phyloP scores from a whole-genome alignment of 108 stramenopile species.

The Stephanodiscus triporus region DNA sequence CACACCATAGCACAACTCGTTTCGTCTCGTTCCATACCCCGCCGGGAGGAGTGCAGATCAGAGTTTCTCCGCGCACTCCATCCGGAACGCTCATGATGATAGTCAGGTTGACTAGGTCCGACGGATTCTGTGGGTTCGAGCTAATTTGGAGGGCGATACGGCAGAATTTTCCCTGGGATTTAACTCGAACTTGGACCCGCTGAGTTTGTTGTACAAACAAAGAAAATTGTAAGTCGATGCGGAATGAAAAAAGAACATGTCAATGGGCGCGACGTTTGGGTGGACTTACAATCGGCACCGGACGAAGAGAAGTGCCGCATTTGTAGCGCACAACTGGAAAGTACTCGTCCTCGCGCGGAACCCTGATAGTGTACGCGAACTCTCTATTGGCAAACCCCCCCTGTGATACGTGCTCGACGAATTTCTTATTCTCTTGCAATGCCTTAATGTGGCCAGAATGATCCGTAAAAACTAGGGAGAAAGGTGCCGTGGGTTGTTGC shows the following conservation, averaged over 20 bases:
- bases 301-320: constrained; percentile 70
- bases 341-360: constrained; percentile 77
- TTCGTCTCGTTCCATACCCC: constrained; percentile 86
- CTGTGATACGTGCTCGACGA: constrained; percentile 54
- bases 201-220: constrained; percentile 28
- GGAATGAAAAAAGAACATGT: not conserved
- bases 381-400: constrained; percentile 41
- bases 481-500: constrained; percentile 53
- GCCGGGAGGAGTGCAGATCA: constrained; percentile 80
- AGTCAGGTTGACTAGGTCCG: constrained; percentile 75
- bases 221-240: not conserved
- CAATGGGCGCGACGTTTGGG: not conserved
- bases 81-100: constrained; percentile 84
- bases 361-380: constrained; percentile 59
- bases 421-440: constrained; percentile 80
- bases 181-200: constrained; percentile 82
- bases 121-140: constrained; percentile 87
- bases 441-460: constrained; percentile 68
- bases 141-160: constrained; percentile 87
- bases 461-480: constrained; percentile 69
- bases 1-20: constrained; percentile 85
- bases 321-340: constrained; percentile 85
- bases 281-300: constrained; percentile 86
- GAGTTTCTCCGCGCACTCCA: constrained; percentile 63
- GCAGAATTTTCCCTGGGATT: constrained; percentile 61